These are phyloP conservation scores for Casaregolazyma suthepensis DNA, from an alignment of 1,139 yeast genomes.

Conservation along the genomic window DNA sequence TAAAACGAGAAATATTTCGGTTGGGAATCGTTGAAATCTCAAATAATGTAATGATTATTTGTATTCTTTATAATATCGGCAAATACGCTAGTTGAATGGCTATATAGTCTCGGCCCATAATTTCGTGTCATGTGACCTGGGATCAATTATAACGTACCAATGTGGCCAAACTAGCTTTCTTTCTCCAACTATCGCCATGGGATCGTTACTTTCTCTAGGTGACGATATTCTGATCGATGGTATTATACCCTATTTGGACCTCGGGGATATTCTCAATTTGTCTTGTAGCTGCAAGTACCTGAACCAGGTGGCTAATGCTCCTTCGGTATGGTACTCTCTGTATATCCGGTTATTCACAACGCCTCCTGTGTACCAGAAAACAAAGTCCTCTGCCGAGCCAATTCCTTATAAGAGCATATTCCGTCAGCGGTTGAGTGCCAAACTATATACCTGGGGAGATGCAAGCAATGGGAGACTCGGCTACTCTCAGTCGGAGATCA, in stretches of 20 bases:
- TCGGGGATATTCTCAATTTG: conserved; percentile 22
- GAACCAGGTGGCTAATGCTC: conserved; percentile 17
- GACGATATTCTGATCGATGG: conserved; percentile 27
- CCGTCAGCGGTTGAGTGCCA: conserved; percentile 38
- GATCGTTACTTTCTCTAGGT: conserved; percentile 17
- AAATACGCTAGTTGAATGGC: not conserved
- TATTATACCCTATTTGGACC: conserved; percentile 25
- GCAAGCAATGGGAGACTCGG: conserved; percentile 54
- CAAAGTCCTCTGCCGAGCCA: conserved; percentile 11
- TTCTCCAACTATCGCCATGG: not conserved
- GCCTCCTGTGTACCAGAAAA: not conserved
- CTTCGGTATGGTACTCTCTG: conserved; percentile 30
- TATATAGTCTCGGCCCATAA: not conserved
- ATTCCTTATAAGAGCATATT: conserved; percentile 36
- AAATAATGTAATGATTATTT: too few species aligned
- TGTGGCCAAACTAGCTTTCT: not conserved
- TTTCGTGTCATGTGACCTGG: not conserved
- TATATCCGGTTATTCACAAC: conserved; percentile 21
- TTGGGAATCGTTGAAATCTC: not conserved
- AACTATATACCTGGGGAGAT: conserved; percentile 63
- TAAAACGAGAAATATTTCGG: not conserved
- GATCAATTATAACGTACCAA: not conserved
- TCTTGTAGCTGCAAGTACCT: conserved; percentile 19
- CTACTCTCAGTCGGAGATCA: conserved; percentile 24
- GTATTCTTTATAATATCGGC: not conserved